Conservation (phyloP, 1,284 basidiomycete species). For the Tremellales sp. region DNA sequence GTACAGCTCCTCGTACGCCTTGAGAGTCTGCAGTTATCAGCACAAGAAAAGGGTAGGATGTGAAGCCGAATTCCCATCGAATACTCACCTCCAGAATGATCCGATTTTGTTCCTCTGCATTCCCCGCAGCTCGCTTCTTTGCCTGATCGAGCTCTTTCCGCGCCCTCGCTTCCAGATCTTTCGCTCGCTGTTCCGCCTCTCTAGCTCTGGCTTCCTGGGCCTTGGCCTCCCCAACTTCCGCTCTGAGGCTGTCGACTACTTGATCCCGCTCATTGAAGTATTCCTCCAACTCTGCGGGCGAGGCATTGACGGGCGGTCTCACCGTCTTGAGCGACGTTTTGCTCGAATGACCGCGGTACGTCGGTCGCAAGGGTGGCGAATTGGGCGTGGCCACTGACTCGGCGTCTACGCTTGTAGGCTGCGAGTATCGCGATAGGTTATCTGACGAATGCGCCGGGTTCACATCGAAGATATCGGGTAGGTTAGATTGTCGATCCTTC, state of each 20-base stretch:
- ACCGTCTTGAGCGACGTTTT: background rate
- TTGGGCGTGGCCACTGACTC: background rate
- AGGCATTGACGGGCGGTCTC: conserved; percentile 7
- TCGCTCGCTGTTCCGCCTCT: conserved; percentile 27
- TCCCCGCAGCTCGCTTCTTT: background rate
- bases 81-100: too few species aligned
- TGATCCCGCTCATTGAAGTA: conserved; percentile 33
- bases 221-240: conserved; percentile 39
- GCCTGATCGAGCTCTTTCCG: background rate
- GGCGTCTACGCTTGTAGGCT: background rate
- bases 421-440: background rate
- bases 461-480: too few species aligned
- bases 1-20: too few species aligned
- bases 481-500: conserved; percentile 2
- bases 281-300: conserved; percentile 22
- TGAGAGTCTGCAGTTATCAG: too few species aligned
- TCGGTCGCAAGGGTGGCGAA: background rate
- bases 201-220: conserved; percentile 40
- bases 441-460: background rate
- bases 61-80: too few species aligned
- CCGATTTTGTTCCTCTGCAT: background rate
- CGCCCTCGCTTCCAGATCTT: conserved; percentile 27
- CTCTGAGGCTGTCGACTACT: conserved; percentile 36
- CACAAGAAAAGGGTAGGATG: too few species aligned
- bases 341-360: background rate